Conservation (phyloP, 2,329 filamentous ascomycete genomes). For the Apiospora arundinis region DNA sequence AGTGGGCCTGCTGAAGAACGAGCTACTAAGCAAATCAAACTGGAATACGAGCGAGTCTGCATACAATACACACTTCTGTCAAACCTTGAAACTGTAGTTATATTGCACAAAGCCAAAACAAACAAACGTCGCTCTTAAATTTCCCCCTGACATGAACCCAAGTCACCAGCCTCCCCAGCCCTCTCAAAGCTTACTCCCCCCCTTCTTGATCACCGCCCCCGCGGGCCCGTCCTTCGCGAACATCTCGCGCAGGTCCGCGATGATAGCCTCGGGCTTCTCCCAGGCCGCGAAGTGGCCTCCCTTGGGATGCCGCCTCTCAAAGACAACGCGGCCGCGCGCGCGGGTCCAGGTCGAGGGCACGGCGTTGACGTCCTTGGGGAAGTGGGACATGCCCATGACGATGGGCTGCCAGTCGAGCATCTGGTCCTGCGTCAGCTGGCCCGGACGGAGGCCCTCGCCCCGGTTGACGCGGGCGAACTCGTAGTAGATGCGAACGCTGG, state of each 20-base stretch:
- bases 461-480: conserved; percentile 58
- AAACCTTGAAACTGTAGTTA: no score
- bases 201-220: conserved; percentile 7
- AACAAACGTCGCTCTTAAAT: no score
- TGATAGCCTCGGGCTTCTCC: conserved; percentile 53
- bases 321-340: conserved; percentile 58
- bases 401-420: conserved; percentile 39
- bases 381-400: conserved; percentile 55
- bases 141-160: neutral
- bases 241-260: conserved; percentile 53
- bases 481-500: conserved; percentile 72
- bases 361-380: conserved; percentile 56
- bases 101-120: neutral
- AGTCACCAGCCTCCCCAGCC: neutral
- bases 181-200: conserved; percentile 4
- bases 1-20: no score
- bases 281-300: conserved; percentile 59
- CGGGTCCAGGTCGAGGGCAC: conserved; percentile 56
- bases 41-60: no score
- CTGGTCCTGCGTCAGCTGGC: conserved; percentile 59
- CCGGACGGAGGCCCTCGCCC: conserved; percentile 39
- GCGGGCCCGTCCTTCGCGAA: conserved; percentile 50
- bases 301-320: conserved; percentile 47
- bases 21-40: neutral
- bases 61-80: no score